A percentile compares a stretch with the other conserved stretches of the same genome.
phyloP scores from a whole-genome alignment of 1,284 basidiomycete genomes.

The Cutaneotrichosporon mucoides region DNA sequence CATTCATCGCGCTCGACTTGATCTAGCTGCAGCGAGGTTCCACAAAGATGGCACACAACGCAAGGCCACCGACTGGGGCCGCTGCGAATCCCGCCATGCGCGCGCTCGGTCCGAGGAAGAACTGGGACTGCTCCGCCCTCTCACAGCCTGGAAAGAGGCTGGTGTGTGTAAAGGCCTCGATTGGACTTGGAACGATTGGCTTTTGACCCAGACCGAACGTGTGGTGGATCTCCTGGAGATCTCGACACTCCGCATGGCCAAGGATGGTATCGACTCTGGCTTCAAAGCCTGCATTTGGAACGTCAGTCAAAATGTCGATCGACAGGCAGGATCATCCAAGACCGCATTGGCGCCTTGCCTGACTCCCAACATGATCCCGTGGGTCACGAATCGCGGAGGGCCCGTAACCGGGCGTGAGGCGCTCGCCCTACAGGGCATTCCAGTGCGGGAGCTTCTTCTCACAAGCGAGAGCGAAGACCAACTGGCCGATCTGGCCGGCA shows the following conservation, averaged over 20 bases:
- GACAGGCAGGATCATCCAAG: constrained; percentile 73
- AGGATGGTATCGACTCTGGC: constrained; percentile 72
- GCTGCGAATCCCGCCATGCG: constrained; percentile 88
- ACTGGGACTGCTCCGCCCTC: constrained; percentile 74
- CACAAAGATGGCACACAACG: constrained; percentile 54
- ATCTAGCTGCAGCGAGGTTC: constrained; percentile 58
- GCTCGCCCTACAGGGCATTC: constrained; percentile 86
- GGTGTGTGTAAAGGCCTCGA: constrained; percentile 83
- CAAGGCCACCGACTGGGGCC: constrained; percentile 69
- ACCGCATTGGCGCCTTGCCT: constrained; percentile 85
- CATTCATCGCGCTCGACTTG: constrained; percentile 81
- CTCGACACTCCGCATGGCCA: constrained; percentile 73
- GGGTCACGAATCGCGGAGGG: constrained; percentile 89
- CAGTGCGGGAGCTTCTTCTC: constrained; percentile 82
- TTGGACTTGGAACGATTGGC: constrained; percentile 94
- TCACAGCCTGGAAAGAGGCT: constrained; percentile 92
- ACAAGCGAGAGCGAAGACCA: constrained; percentile 92
- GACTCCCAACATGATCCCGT: constrained; percentile 94
- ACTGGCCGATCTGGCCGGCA: constrained; percentile 88
- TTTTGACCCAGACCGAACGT: constrained; percentile 79
- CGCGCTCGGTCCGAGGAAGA: constrained; percentile 77
- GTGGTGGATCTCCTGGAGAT: constrained; percentile 95
- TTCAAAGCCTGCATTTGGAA: constrained; percentile 97
- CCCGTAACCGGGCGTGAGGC: constrained; percentile 92
- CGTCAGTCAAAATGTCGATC: constrained; percentile 93